Evolutionary conservation across 139 green algal genomes (phyloP).

Genomic region (Coelastrella sp.): DNA sequence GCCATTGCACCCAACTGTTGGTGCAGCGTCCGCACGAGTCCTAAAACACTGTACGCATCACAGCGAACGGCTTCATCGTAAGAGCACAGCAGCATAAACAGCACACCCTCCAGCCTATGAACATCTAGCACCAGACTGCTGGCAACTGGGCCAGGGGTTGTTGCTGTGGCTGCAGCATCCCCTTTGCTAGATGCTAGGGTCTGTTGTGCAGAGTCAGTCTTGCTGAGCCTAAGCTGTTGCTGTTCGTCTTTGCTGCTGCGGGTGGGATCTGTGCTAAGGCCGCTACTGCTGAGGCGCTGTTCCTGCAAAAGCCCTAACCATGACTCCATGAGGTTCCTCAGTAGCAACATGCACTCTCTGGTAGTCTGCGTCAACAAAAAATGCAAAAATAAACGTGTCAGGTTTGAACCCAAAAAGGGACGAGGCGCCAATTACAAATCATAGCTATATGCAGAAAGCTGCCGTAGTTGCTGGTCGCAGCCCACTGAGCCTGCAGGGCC

Average conservation of each 20-base stretch:
- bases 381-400: not conserved
- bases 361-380: constrained; percentile 42
- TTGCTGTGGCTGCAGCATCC: not conserved
- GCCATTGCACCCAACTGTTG: constrained; percentile 33
- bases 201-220: not conserved
- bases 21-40: constrained; percentile 55
- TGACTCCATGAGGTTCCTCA: constrained; percentile 59
- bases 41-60: constrained; percentile 56
- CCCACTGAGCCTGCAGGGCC: too few relatives aligned
- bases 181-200: not conserved
- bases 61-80: constrained; percentile 61
- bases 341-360: constrained; percentile 52
- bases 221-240: constrained; percentile 2
- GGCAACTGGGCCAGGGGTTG: not conserved
- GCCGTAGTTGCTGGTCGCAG: too few relatives aligned
- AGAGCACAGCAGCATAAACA: constrained; percentile 69
- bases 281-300: constrained; percentile 39
- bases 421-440: too few relatives aligned
- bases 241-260: not conserved
- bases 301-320: constrained; percentile 65
- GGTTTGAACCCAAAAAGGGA: too few relatives aligned
- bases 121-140: constrained; percentile 61
- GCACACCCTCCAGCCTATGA: constrained; percentile 69
- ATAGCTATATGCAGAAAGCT: too few relatives aligned
- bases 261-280: not conserved